phyloP scores from a whole-genome alignment of 768 basidiomycete genomes.

The Clitopilus hobsonii region DNA sequence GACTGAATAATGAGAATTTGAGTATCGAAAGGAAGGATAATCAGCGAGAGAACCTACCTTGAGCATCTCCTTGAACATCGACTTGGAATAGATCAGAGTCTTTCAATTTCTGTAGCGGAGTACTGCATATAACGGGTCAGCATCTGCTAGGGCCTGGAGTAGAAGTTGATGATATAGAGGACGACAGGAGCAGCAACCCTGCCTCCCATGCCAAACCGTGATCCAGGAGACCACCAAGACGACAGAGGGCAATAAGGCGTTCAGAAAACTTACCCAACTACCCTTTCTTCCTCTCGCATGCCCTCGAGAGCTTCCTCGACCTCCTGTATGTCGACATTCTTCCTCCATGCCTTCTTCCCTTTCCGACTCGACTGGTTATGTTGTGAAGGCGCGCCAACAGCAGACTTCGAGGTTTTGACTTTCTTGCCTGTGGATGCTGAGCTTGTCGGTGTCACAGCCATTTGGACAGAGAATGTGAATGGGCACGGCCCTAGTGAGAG shows the following conservation, averaged over 20 bases:
- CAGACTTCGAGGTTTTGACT: slow-evolving; percentile 19
- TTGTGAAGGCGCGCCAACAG: slow-evolving; percentile 54
- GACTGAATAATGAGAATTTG: slow-evolving; percentile 31
- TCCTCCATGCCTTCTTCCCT: slow-evolving; percentile 92
- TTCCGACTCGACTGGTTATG: slow-evolving; percentile 73
- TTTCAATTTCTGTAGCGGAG: slow-evolving; percentile 57
- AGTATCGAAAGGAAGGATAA: not conserved
- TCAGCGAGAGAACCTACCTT: slow-evolving; percentile 38
- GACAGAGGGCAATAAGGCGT: too few relatives aligned
- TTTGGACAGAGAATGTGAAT: not conserved
- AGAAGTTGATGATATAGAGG: not conserved
- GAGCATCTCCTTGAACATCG: slow-evolving; percentile 75
- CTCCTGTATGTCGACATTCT: slow-evolving; percentile 82
- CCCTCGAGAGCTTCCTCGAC: slow-evolving; percentile 75
- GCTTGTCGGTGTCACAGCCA: not conserved
- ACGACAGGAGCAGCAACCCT: too few relatives aligned
- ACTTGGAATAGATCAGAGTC: slow-evolving; percentile 77
- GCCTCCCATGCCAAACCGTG: too few relatives aligned
- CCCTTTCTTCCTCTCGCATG: slow-evolving; percentile 75
- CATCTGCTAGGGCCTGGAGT: slow-evolving; percentile 3
- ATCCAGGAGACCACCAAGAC: too few relatives aligned
- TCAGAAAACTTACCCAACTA: slow-evolving; percentile 71
- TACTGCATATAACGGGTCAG: slow-evolving; percentile 30
- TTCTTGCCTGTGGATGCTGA: slow-evolving; percentile 3
- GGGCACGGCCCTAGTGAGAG: not conserved